These are phyloP conservation scores for Phaeosphaeriaceae sp. DNA, from an alignment of 2,329 filamentous ascomycete species.

Conservation along the genomic window DNA sequence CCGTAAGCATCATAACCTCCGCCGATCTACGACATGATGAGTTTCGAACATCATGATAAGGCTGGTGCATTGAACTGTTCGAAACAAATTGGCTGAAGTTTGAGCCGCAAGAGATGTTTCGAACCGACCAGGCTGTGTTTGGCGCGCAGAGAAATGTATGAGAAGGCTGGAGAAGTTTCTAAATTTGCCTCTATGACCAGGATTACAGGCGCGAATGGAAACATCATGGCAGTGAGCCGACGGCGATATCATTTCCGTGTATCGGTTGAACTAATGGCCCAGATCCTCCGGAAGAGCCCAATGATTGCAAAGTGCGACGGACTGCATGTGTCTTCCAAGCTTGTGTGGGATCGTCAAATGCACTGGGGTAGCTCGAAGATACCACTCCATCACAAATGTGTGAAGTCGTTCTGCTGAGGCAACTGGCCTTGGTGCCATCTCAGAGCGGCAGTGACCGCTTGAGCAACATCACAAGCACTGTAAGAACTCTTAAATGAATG, in stretches of 20 bases:
- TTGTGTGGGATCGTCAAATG: no score
- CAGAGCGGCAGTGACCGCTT: no score
- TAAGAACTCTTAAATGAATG: no score
- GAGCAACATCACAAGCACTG: no score
- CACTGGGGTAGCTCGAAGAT: no score
- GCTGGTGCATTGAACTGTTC: neutral
- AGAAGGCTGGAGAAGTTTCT: neutral
- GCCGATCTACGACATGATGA: neutral
- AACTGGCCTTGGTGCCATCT: no score
- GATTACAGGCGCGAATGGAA: neutral
- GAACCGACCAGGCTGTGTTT: neutral
- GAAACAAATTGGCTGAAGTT: neutral
- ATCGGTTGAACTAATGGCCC: neutral
- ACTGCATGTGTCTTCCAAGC: no score
- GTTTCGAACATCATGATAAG: constrained; percentile 4
- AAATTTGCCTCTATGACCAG: neutral
- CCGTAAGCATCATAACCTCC: neutral
- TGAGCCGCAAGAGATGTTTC: neutral
- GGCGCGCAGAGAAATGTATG: neutral
- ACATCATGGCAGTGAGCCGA: neutral
- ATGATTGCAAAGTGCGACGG: neutral
- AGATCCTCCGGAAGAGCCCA: neutral
- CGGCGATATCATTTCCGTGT: neutral
- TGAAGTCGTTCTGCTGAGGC: no score
- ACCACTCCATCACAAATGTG: no score